These are phyloP conservation scores for Fusarium sp. DNA, from an alignment of 2,329 filamentous ascomycete species.

Conservation along the genomic window DNA sequence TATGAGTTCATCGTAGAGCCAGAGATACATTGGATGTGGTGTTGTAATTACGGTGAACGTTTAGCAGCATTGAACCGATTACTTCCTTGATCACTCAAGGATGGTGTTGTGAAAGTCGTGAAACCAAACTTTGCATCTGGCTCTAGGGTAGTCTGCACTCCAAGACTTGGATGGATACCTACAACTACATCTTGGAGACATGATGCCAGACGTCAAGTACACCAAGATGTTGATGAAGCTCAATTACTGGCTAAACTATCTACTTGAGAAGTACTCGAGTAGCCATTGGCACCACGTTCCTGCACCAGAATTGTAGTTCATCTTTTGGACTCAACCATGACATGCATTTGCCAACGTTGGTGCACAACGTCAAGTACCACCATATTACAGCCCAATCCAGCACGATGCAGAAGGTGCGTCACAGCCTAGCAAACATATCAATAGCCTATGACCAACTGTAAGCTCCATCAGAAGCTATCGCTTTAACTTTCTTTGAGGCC, in stretches of 20 bases:
- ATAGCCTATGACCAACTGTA: constrained; percentile 5
- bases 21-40: neutral
- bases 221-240: neutral
- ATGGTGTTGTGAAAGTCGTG: neutral
- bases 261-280: neutral
- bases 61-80: neutral
- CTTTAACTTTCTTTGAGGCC: constrained; percentile 24
- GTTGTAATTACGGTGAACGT: neutral
- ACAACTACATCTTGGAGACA: constrained; percentile 9
- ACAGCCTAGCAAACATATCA: constrained; percentile 16
- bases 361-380: constrained; percentile 20
- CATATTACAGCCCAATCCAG: constrained; percentile 14
- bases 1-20: neutral
- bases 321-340: constrained; percentile 12
- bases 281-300: constrained; percentile 33
- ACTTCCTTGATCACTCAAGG: neutral
- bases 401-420: constrained; percentile 29
- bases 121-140: neutral
- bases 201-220: neutral
- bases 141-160: constrained; percentile 26
- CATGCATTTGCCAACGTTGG: constrained; percentile 7
- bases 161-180: neutral
- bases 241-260: neutral
- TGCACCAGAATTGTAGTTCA: constrained; percentile 21
- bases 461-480: constrained; percentile 10